Conservation (phyloP, 2,329 filamentous ascomycete species). For the Talaromyces rugulosus region DNA sequence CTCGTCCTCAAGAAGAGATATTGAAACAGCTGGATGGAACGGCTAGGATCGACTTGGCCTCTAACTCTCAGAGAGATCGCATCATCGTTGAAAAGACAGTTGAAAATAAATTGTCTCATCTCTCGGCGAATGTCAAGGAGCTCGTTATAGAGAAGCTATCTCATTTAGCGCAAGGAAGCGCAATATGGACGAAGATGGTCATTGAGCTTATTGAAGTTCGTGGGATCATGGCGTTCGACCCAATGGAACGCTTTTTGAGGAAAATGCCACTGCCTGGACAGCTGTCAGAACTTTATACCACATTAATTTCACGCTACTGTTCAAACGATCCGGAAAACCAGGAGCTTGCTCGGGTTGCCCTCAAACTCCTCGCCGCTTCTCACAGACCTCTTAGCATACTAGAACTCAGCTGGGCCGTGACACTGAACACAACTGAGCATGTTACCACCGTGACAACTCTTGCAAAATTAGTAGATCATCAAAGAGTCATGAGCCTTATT, state of each 20-base stretch:
- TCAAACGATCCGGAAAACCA: constrained; percentile 15
- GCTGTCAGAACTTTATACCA: constrained; percentile 14
- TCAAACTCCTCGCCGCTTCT: constrained; percentile 18
- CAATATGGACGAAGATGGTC: constrained; percentile 18
- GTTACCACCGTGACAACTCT: constrained; percentile 21
- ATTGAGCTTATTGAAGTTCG: constrained; percentile 16
- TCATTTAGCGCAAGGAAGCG: constrained; percentile 15
- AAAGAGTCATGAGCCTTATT: constrained; percentile 21
- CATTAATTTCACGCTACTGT: constrained; percentile 14
- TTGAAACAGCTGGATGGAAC: constrained; percentile 13
- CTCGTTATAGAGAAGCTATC: constrained; percentile 16
- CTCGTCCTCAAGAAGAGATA: constrained; percentile 16
- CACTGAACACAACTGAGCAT: background rate
- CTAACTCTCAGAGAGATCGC: constrained; percentile 12
- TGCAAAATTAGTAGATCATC: constrained; percentile 20
- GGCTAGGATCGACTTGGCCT: constrained; percentile 7
- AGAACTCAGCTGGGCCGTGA: background rate
- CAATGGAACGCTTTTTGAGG: constrained; percentile 3
- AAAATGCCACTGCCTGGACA: constrained; percentile 12
- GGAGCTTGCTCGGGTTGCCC: constrained; percentile 15
- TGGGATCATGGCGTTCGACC: constrained; percentile 11
- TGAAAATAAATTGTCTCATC: constrained; percentile 10
- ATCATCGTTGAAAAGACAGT: constrained; percentile 14
- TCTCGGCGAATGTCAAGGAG: constrained; percentile 12
- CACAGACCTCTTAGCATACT: background rate